These are phyloP conservation scores for Dipodascus geniculatus DNA, from an alignment of 805 yeast genomes.

Conservation along the genomic window DNA sequence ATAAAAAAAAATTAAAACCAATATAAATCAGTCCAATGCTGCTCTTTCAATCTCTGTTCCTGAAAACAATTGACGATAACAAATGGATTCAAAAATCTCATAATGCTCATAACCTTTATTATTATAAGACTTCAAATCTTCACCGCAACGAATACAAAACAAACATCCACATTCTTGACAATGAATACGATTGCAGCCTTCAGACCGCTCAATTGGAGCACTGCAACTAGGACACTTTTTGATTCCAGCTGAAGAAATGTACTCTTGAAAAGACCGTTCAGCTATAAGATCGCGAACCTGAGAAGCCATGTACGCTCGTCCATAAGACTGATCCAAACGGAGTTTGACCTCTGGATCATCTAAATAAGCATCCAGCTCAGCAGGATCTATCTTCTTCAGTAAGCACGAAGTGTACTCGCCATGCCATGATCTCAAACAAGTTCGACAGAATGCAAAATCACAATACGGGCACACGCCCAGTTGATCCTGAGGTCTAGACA, in stretches of 20 bases:
- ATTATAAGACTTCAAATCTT: slow-evolving; percentile 1
- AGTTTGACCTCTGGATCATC: not conserved
- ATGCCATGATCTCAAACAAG: slow-evolving; percentile 16
- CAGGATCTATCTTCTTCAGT: not conserved
- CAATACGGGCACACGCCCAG: slow-evolving; percentile 15
- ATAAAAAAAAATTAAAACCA: too few relatives aligned
- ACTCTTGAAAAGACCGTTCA: slow-evolving; percentile 11
- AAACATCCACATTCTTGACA: slow-evolving; percentile 12
- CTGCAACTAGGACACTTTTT: slow-evolving; percentile 11
- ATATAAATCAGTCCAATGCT: not conserved
- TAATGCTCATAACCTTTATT: slow-evolving; percentile 14
- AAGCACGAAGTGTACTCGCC: slow-evolving; percentile 14
- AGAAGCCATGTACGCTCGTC: not conserved
- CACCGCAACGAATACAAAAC: slow-evolving; percentile 13
- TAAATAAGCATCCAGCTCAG: not conserved
- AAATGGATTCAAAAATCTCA: slow-evolving; percentile 7
- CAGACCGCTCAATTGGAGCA: slow-evolving; percentile 12
- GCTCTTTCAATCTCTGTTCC: slow-evolving; percentile 11
- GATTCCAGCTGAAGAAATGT: slow-evolving; percentile 8
- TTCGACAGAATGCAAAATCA: slow-evolving; percentile 15
- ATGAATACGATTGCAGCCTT: slow-evolving; percentile 16
- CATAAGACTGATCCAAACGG: not conserved
- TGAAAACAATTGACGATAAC: slow-evolving; percentile 13
- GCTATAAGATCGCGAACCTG: slow-evolving; percentile 4
- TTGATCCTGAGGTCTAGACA: slow-evolving; percentile 10